Evolutionary conservation across 1,284 basidiomycete genomes (phyloP), one percentile per base, ranked within the genome.

Genomic region (Fomitopsis pinicola): DNA sequence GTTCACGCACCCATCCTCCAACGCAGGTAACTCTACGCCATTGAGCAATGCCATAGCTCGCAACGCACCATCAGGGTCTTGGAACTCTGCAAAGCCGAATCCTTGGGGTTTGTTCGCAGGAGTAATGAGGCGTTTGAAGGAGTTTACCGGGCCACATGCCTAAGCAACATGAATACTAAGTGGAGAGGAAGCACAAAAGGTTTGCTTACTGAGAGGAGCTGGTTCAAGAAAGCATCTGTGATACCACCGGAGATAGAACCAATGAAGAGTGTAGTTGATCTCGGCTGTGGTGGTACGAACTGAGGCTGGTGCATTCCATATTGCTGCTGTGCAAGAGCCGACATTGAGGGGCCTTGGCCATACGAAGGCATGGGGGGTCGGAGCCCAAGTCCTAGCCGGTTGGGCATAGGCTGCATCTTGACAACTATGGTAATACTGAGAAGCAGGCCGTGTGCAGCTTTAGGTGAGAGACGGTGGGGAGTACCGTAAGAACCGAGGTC

Each of bases 221-320:
- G 82, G 66, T 90, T 91, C 55, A 98, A 75, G 62, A 91, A 92
- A 0, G 72, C 67, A 72, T 98, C 94, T 0, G 87, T 88, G 64
- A 97, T 93, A 4, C 95, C 96, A 28, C 93, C 91, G 1, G 95
- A 93, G 73, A 98, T 98, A 65, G 92, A 92, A n/a, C 95, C 95
- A 22, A 98, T 89, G 69, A 97, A 98, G 14, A 97, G 80, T 0
- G 87, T 89, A 1, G 84, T 82, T 58, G 80, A 76, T 66, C 84
- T 87, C 17, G 78, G 77, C 71, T 83, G 83, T 8, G 85, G 85
- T 4, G 84, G 83, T 44, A 82, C 77, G 70, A 84, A 89, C 33
- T 83, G 81, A 30, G 42, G 59, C 72, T 83, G 84, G 72, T 80
- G 75, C 59, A 75, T 72, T 75, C 79, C 77, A 76, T 91, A 88